Evolutionary conservation across 495 filamentous ascomycete genomes (phyloP).

Genomic region (Penicillium lividum): DNA sequence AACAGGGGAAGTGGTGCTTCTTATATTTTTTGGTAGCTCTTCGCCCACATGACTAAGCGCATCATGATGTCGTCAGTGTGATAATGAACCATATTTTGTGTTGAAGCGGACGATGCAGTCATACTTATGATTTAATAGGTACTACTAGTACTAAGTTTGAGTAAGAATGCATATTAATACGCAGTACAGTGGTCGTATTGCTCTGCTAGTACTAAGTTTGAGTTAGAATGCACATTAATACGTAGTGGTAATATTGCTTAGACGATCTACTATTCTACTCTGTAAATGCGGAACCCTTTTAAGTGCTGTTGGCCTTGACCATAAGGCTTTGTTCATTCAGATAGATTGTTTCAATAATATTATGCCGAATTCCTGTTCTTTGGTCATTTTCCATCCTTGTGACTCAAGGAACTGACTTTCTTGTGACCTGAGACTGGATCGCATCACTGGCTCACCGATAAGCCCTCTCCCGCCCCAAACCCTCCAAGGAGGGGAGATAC

Average conservation of each 20-base stretch:
- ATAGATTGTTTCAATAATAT: neutral
- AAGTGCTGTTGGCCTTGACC: too few relatives aligned
- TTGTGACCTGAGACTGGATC: constrained; percentile 7
- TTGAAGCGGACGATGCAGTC: neutral
- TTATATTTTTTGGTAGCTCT: constrained; percentile 9
- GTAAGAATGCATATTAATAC: neutral
- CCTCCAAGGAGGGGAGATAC: constrained; percentile 4
- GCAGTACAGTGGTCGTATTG: too few relatives aligned
- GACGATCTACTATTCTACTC: too few relatives aligned
- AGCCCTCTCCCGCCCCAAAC: constrained; percentile 4
- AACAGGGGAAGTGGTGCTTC: neutral
- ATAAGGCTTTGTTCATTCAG: too few relatives aligned
- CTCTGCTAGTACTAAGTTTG: neutral
- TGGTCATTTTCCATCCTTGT: neutral
- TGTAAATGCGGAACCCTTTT: too few relatives aligned
- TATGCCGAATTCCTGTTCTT: neutral
- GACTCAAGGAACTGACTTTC: constrained; percentile 5
- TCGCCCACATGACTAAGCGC: constrained; percentile 7
- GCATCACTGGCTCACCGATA: constrained; percentile 6
- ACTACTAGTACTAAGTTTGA: neutral
- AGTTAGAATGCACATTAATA: neutral
- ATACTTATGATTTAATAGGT: neutral
- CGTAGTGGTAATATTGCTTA: too few relatives aligned
- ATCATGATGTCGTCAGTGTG: constrained; percentile 34
- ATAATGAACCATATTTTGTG: constrained; percentile 6